Evolutionary conservation across 192 early-diverging fungal genomes (phyloP).

Genomic region (Coemansia sp.): DNA sequence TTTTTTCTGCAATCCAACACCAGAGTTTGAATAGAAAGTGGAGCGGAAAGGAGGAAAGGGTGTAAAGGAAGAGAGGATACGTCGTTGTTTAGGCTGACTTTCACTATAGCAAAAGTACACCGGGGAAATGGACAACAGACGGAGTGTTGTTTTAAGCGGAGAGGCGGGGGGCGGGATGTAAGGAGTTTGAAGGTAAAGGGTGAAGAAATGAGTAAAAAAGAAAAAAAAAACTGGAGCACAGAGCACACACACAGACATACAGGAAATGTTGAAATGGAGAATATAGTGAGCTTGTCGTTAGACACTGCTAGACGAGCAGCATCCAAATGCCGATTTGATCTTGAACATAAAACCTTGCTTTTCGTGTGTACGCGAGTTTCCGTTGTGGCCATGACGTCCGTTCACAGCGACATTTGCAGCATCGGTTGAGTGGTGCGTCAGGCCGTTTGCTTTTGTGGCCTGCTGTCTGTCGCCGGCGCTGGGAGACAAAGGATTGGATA

Average conservation of each 20-base stretch:
- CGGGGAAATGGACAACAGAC: too few species aligned
- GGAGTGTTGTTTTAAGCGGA: neutral
- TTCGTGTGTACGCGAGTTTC: slow-evolving; percentile 32
- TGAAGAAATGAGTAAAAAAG: neutral
- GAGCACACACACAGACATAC: slow-evolving; percentile 5
- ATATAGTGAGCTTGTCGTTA: neutral
- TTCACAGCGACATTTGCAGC: slow-evolving; percentile 31
- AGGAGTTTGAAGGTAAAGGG: neutral
- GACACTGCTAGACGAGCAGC: slow-evolving; percentile 47
- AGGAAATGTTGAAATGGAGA: neutral
- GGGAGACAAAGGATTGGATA: slow-evolving; percentile 10
- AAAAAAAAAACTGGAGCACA: slow-evolving; percentile 13
- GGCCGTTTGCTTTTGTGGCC: slow-evolving; percentile 17
- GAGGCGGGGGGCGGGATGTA: neutral
- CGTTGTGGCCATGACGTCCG: slow-evolving; percentile 8
- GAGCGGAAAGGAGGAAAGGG: too few species aligned
- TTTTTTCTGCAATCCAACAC: slow-evolving; percentile 2
- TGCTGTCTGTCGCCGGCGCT: slow-evolving; percentile 24
- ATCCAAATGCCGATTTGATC: slow-evolving; percentile 54
- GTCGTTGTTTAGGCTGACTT: too few species aligned
- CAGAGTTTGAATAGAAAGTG: neutral
- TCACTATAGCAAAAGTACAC: too few species aligned
- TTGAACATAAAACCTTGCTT: slow-evolving; percentile 57
- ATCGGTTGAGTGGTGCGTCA: slow-evolving; percentile 43
- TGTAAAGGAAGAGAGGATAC: too few species aligned